phyloP scores from a whole-genome alignment of 179 eudicot genomes.

The Silene vulgaris region DNA sequence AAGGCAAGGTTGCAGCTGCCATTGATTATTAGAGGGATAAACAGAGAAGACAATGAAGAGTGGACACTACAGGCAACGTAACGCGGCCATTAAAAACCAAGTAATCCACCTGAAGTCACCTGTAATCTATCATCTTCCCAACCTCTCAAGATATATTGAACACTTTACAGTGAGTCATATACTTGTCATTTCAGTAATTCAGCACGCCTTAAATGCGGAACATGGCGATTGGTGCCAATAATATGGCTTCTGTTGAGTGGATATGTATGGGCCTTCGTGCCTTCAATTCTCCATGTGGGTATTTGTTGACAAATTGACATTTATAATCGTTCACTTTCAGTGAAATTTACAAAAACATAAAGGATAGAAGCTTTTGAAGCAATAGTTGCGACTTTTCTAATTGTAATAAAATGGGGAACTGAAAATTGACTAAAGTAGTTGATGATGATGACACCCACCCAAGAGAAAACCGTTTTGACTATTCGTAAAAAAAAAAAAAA shows the following conservation, averaged over 20 bases:
- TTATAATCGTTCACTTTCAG: background rate
- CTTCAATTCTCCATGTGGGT: constrained; percentile 18
- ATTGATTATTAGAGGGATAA: background rate
- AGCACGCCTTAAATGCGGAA: constrained; percentile 23
- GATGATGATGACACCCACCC: too few relatives aligned
- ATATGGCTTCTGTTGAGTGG: background rate
- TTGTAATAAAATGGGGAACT: too few relatives aligned
- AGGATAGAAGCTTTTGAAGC: background rate
- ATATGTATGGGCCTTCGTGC: background rate
- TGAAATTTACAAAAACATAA: background rate
- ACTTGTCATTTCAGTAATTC: background rate
- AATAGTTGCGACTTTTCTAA: background rate
- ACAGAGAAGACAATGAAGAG: background rate
- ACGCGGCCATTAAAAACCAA: background rate
- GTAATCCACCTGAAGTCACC: constrained; percentile 12
- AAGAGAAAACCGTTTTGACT: too few relatives aligned
- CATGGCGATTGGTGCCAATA: constrained; percentile 5
- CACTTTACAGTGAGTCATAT: background rate
- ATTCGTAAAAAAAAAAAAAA: too few relatives aligned
- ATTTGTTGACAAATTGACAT: constrained; percentile 15
- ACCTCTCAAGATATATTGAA: constrained; percentile 3
- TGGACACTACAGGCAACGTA: background rate
- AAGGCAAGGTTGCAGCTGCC: constrained; percentile 20
- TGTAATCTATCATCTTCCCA: constrained; percentile 16
- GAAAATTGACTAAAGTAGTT: background rate